A percentile compares a stretch with the other conserved stretches of the same genome.
phyloP scores from a whole-genome alignment of 2,329 filamentous ascomycete species.

The Geoglossum cookeanum region DNA sequence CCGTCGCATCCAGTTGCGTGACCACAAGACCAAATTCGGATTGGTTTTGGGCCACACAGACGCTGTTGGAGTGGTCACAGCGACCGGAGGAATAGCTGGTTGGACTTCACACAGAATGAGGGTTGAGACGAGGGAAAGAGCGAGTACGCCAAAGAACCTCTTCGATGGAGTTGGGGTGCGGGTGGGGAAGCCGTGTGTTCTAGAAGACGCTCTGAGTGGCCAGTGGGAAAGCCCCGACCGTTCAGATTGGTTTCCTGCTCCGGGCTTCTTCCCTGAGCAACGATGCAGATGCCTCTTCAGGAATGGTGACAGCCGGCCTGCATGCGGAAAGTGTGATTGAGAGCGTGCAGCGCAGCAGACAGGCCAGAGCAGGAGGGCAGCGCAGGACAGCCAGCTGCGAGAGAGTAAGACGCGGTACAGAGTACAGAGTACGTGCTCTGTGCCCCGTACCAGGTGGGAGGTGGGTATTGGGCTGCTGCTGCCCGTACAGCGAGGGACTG shows the following conservation, averaged over 20 bases:
- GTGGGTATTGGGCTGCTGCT: too few relatives aligned
- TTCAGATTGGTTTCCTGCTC: conserved; percentile 1
- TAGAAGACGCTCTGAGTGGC: conserved; percentile 1
- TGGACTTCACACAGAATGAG: background rate
- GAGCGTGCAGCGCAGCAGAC: background rate
- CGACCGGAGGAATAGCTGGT: background rate
- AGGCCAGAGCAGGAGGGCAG: background rate
- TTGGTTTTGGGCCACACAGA: background rate
- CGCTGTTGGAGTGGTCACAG: background rate
- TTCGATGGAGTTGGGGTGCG: background rate
- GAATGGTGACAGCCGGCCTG: background rate
- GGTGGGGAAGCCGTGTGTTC: conserved; percentile 1
- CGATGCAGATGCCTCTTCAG: conserved; percentile 1
- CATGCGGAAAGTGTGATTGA: conserved; percentile 2
- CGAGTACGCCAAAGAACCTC: background rate
- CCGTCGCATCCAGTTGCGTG: background rate
- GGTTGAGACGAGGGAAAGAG: background rate
- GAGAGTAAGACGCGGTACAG: background rate
- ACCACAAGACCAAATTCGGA: background rate
- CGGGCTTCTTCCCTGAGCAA: background rate
- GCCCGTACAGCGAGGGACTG: too few relatives aligned
- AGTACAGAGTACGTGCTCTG: background rate
- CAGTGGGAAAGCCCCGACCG: background rate
- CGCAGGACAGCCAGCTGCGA: too few relatives aligned
- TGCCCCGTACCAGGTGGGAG: too few relatives aligned